These are phyloP conservation scores for Iodosphaeria phyllophila DNA, from an alignment of 2,329 filamentous ascomycete genomes.

Conservation along the genomic window DNA sequence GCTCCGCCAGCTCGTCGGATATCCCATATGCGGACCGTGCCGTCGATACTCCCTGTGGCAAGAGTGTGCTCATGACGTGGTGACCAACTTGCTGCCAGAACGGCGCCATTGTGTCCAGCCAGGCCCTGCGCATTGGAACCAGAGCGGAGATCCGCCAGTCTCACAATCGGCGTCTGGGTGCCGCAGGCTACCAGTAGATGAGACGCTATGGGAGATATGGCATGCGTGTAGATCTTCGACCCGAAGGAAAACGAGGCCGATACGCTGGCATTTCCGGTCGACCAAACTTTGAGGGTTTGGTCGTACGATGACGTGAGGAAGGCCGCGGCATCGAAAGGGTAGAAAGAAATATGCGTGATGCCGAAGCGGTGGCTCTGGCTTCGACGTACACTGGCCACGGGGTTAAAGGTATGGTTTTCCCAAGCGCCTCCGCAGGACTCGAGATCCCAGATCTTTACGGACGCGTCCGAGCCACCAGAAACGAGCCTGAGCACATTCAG, in stretches of 20 bases:
- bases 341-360: constrained; percentile 60
- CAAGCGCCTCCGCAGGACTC: no score
- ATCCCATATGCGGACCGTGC: constrained; percentile 73
- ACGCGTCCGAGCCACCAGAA: constrained; percentile 72
- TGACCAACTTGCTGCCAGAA: constrained; percentile 62
- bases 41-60: constrained; percentile 71
- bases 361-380: constrained; percentile 41
- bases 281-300: constrained; percentile 58
- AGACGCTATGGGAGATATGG: constrained; percentile 52
- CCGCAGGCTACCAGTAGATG: constrained; percentile 73
- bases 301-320: constrained; percentile 68
- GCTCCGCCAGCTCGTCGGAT: constrained; percentile 60
- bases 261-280: constrained; percentile 38
- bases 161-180: constrained; percentile 68
- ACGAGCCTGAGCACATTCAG: constrained; percentile 36
- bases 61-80: constrained; percentile 63
- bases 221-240: constrained; percentile 57
- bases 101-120: constrained; percentile 46
- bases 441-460: constrained; percentile 75
- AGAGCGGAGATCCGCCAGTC: constrained; percentile 72
- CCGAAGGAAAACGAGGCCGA: constrained; percentile 52
- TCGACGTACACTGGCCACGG: constrained; percentile 27
- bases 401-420: constrained; percentile 31
- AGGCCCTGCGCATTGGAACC: constrained; percentile 58
- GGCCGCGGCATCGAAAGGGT: constrained; percentile 56